Evolutionary conservation across 2,329 filamentous ascomycete genomes (phyloP), one percentile per base, ranked within the genome.

Genomic region (Alternaria novae-zelandiae): DNA sequence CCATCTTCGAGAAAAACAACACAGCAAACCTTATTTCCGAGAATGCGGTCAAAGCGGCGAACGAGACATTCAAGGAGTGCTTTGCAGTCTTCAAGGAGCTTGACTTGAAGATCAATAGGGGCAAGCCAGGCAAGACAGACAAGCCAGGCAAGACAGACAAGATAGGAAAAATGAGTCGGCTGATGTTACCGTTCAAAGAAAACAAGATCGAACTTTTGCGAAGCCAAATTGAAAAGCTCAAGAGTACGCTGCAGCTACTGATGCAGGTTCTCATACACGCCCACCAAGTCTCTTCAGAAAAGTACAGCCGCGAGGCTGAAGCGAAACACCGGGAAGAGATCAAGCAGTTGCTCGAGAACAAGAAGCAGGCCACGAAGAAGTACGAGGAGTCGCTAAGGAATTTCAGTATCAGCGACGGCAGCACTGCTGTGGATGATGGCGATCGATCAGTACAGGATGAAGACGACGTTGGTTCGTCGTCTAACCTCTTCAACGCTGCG

Each of bases 131-230:
- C 15, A 71, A 64, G 3, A n/a, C n/a, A n/a, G n/a, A n/a, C 32
- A 77, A 69, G 55, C 74, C 74, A 45, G 72, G 67, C 15, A 71
- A 64, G 3, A 3, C 21, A 21, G 21, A 21, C 4, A 21, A 21
- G 21, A 21, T 21, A 21, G 23, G 23, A 8, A 25, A 25, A 8
- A 49, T 75, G 15, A 69, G 73, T 6, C 64, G 69, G n/a, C 56
- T 75, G 5, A 72, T 70, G 60, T 43, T 75, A 11, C 74, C 75
- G 1, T 78, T 78, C 44, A 66, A 71, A n/a, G 74, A 78, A n/a
- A 64, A 59, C 7, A 77, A 76, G 55, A 73, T 78, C 9, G 71
- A 75, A 44, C 53, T 77, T 6, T 50, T 77, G 30, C 65, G 73
- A 20, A 71, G 54, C 21, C 73, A 77, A 44, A 72, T 78, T 17